Conservation (phyloP, 257 asterid genomes). For the Przewalskia tangutica region DNA sequence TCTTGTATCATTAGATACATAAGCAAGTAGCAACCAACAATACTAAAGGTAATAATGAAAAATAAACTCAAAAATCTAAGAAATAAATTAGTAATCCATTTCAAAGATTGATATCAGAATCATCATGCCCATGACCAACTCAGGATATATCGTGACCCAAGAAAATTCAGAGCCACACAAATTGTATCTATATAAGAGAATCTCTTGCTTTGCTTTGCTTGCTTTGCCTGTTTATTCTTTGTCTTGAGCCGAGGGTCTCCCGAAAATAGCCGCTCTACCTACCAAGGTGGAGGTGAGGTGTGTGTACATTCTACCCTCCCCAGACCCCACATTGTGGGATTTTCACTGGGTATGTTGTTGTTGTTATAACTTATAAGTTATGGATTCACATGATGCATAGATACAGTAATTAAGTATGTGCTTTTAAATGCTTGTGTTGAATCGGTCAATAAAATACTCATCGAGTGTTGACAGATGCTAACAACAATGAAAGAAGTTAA, state of each 20-base stretch:
- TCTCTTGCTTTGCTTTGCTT: too few relatives aligned
- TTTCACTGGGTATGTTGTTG: too few relatives aligned
- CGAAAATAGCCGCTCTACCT: too few relatives aligned
- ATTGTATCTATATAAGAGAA: background rate
- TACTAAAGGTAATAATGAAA: background rate
- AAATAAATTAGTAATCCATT: background rate
- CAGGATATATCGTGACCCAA: background rate
- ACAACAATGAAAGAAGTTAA: background rate
- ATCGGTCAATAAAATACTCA: background rate
- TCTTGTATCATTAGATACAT: background rate
- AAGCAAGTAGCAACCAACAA: background rate
- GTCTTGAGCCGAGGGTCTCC: too few relatives aligned
- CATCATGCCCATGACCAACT: background rate
- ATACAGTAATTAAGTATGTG: background rate
- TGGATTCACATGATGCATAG: background rate
- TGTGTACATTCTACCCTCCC: too few relatives aligned
- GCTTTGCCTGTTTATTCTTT: too few relatives aligned
- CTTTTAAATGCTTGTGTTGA: background rate
- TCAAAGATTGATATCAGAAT: background rate
- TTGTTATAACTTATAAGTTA: background rate
- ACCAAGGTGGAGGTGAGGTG: too few relatives aligned
- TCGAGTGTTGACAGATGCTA: background rate
- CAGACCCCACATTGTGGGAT: too few relatives aligned
- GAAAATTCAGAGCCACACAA: background rate
- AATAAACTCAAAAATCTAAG: background rate